Percentiles rank a stretch among this genome's conserved stretches.
phyloP scores from a whole-genome alignment of 495 filamentous ascomycete genomes.

The Neurospora terricola region DNA sequence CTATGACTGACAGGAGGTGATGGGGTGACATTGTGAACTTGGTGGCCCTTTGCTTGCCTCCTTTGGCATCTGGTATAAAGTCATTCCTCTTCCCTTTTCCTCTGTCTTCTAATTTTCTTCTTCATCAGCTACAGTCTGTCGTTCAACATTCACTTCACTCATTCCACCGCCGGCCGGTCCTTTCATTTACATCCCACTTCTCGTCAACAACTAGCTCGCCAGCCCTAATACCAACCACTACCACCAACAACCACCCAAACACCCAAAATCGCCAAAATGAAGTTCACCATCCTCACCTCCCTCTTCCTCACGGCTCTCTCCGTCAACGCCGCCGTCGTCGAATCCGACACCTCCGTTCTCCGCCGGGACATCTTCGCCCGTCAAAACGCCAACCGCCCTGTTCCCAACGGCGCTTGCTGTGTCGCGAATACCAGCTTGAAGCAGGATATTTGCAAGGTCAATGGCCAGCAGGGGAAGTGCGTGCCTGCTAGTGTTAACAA shows the following conservation, averaged over 20 bases:
- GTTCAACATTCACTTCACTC: neutral
- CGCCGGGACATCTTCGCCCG: conserved; percentile 10
- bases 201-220: neutral
- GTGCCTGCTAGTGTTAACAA: conserved; percentile 17
- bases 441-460: conserved; percentile 23
- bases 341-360: conserved; percentile 8
- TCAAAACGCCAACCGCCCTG: conserved; percentile 21
- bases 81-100: no score
- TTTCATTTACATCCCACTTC: neutral
- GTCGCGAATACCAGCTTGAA: conserved; percentile 21
- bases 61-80: neutral
- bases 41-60: neutral
- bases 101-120: no score
- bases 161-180: conserved; percentile 1
- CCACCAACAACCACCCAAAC: neutral
- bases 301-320: conserved; percentile 3
- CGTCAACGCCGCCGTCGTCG: conserved; percentile 6
- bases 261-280: conserved; percentile 7
- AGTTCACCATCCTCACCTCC: conserved; percentile 6
- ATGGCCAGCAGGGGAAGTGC: conserved; percentile 17
- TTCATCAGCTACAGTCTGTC: no score
- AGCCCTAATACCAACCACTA: neutral
- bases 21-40: neutral
- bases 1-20: neutral
- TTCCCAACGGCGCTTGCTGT: conserved; percentile 22